Base-by-base conservation (phyloP, 2,329 filamentous ascomycete genomes). In the Claviceps pazoutovae region DNA sequence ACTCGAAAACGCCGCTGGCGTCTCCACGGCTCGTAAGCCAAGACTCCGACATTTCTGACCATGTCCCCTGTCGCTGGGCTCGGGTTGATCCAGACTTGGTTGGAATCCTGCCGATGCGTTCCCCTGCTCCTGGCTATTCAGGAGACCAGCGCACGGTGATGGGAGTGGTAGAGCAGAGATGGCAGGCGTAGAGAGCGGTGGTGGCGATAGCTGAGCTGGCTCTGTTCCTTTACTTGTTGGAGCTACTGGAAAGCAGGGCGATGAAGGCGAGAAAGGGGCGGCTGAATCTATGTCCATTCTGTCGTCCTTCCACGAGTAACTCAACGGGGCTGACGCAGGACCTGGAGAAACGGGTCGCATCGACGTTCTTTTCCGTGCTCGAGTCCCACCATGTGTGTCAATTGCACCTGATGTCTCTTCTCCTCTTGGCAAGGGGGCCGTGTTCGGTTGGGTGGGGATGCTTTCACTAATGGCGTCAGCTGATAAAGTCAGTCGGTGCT, bases 251-350 rank as follows among this genome's bases (percentile, higher is more conserved):
- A 9, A 41, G 16, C 38, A 41, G 17, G 50, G 41, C 14, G 9
- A 34, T 7, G 9, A 34, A 7, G 44, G 23, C 21, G 23, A 38
- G 34, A 23, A 6, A 5, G 37, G 6, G 48, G 7, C 48, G n/a
- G 51, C 48, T 19, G 49, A 19, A 42, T 46, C 13, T 13, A 37
- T 17, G 13, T 53, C 52, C 48, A 74, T 72, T 48, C 70, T 68
- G 53, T 55, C 60, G 52, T 75, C 71, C 8, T 71, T 69, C 79
- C 80, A 84, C 1, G 76, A 75, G 51, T 80, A 77, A 50, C 71
- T 80, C 8, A 80, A 79, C 1, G 83, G 83, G 2, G 83, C 82
- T 2, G 82, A 85, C 0, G 81, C 83, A 11, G 83, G 82, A 0
- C 82, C 82, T 0, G 80, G 76, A 1, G 77, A 78, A 19, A 82